Conservation (phyloP, 495 filamentous ascomycete species). For the Letharia lupina region DNA sequence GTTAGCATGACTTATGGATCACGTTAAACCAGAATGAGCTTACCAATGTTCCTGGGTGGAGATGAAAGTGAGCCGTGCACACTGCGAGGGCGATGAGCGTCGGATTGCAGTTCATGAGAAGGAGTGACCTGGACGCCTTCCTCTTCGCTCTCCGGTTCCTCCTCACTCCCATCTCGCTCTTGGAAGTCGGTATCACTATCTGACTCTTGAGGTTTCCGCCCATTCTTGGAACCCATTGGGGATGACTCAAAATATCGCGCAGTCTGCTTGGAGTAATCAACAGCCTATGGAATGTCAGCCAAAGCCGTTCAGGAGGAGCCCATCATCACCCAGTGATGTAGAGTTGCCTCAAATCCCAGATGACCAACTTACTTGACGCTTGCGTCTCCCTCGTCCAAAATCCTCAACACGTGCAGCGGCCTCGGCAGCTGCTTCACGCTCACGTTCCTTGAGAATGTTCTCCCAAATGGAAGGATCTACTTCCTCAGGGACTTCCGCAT, state of each 20-base stretch:
- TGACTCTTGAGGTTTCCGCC: constrained; percentile 11
- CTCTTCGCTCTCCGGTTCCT: constrained; percentile 30
- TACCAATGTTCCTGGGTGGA: neutral
- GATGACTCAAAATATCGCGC: constrained; percentile 7
- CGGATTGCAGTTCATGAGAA: constrained; percentile 17
- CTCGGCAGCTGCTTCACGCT: constrained; percentile 63
- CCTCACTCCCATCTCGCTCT: constrained; percentile 32
- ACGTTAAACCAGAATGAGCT: neutral
- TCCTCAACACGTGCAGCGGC: constrained; percentile 53
- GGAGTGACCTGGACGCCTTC: constrained; percentile 22
- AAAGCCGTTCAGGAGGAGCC: neutral
- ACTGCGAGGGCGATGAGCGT: neutral
- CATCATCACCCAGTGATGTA: neutral
- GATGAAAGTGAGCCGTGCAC: constrained; percentile 3
- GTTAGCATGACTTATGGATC: neutral
- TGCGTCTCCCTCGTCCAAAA: constrained; percentile 75
- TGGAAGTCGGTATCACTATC: constrained; percentile 48
- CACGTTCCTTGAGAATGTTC: constrained; percentile 72
- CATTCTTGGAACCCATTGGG: neutral
- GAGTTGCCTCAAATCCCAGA: neutral
- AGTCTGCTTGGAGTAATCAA: constrained; percentile 23
- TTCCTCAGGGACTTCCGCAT: constrained; percentile 34
- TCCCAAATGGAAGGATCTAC: constrained; percentile 71
- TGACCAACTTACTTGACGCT: constrained; percentile 31
- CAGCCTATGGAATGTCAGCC: constrained; percentile 9